Evolutionary conservation across 78 protist genomes (phyloP), one percentile per base, ranked within the genome.

Genomic region (Ministeria vibrans): DNA sequence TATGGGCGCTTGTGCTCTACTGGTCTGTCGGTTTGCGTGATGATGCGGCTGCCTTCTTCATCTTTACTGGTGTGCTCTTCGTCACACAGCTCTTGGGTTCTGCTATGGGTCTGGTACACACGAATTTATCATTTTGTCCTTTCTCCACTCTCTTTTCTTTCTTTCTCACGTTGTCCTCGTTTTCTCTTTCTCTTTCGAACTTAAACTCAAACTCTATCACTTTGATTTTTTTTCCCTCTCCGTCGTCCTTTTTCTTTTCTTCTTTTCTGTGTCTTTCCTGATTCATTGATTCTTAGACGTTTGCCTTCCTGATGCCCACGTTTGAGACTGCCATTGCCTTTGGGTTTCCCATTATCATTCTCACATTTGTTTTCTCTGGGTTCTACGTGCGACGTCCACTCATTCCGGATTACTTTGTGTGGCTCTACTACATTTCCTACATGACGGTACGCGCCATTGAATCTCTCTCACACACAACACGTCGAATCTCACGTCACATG

Each of bases 371-470:
- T 27, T 86, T 82, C 78, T 4, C 69, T 27, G 71, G 71, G 13
- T 63, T 63, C 34, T 45, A 82, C 55, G 70, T 82, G 18, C 86
- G 41, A 22, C 28, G 32, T 27, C 77, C 80, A 25, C 49, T 61
- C 28, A 82, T 82, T 27, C 86, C 86, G 36, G 86, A 82, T 44
- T 82, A 82, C 75, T 82, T 43, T 30, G 75, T 82, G 64, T 82
- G 86, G 86, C 43, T 53, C 36, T 82, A 82, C 71, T 73, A 75
- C 38, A 73, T 77, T 2, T 70, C 85, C 38, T 74, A 32, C 36
- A 4, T 59, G 4, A 23, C n/a, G 5, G 20, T 59, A 22, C 59
- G 13, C 59, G 18, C 18, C 13, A 51, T 51, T 22, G 18, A 13
- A 18, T 18, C 59, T 13, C 59, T 18, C 59, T 51, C 59, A 18